Evolutionary conservation across 2,329 filamentous ascomycete species (phyloP), one percentile per base, ranked within the genome.

Genomic region (Aspergillus niger): DNA sequence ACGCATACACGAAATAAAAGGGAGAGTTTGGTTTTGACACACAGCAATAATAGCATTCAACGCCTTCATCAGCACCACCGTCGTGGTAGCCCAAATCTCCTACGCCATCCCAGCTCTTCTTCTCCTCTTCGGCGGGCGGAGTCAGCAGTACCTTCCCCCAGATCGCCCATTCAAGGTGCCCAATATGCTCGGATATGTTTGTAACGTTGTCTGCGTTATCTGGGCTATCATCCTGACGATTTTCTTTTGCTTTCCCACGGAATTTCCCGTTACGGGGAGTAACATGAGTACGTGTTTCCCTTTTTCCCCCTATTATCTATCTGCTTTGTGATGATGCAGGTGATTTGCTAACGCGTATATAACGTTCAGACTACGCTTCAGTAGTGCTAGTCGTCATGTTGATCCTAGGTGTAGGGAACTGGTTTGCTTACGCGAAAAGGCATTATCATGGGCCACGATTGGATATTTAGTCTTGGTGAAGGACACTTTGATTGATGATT

Each of bases 31-130:
- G 8, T 30, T n/a, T 30, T 61, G 28, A 53, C 17, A 39, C 7
- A 28, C 2, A 10, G 7, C 32, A 11, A 41, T 8, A 22, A 53
- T 5, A 68, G 66, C 65, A 11, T 69, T 69, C 62, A 69, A 68
- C 49, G 64, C 67, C 32, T 69, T 69, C 57, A 69, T 69, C 28
- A 59, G 60, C 44, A 65, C 66, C 13, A 68, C 66, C 3, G 66
- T 68, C 11, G 60, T 68, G 22, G 62, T 68, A 38, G 67, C 66
- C 3, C 67, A 69, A 28, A 64, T 69, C 38, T 69, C 67, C 43
- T 68, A 55, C 50, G 67, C 67, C 38, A 55, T 68, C 43, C 66
- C 67, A 5, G 61, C 67, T 5, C 8, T 57, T 6, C 54, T 69
- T 5, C 63, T 69, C 10, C 51, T 69, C 44, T 24, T 36, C n/a